Percentiles rank a stretch among this genome's conserved stretches.
phyloP scores from a whole-genome alignment of 2,329 filamentous ascomycete genomes.

The Paecilomyces formosus region DNA sequence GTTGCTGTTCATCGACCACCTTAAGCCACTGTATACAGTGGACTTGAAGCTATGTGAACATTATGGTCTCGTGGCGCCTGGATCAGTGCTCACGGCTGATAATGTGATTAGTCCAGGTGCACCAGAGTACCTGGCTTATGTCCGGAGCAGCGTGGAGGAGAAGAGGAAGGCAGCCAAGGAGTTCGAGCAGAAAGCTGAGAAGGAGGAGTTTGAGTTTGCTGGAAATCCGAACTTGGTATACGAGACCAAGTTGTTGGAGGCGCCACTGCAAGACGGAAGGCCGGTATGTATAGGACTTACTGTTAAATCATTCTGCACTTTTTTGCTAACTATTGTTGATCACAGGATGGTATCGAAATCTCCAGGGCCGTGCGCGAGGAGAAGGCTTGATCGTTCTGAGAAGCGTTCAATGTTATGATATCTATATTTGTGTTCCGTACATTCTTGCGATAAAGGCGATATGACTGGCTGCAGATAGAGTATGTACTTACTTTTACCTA shows the following conservation, averaged over 20 bases:
- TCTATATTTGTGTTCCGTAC: background rate
- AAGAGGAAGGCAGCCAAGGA: constrained; percentile 45
- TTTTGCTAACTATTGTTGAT: background rate
- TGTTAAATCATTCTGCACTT: background rate
- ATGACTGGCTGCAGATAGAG: too few relatives aligned
- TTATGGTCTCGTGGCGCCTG: constrained; percentile 21
- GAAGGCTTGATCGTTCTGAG: background rate
- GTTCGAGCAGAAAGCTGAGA: constrained; percentile 15
- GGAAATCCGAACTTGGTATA: constrained; percentile 62
- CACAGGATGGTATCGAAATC: constrained; percentile 6
- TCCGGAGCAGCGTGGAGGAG: constrained; percentile 41
- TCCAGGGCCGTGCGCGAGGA: background rate
- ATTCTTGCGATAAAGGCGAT: too few relatives aligned
- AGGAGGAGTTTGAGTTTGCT: constrained; percentile 18
- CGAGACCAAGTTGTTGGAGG: constrained; percentile 46
- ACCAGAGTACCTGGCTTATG: constrained; percentile 35
- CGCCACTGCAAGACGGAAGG: constrained; percentile 4
- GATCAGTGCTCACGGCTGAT: constrained; percentile 29
- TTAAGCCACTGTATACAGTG: constrained; percentile 27
- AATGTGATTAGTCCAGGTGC: constrained; percentile 34
- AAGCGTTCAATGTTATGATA: background rate
- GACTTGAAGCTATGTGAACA: constrained; percentile 29
- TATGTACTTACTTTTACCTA: too few relatives aligned
- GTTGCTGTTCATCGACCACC: constrained; percentile 31
- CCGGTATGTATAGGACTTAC: background rate